Evolutionary conservation across 2,329 filamentous ascomycete genomes (phyloP), one percentile per base, ranked within the genome.

Genomic region (Paracoccidioides brasiliensis): DNA sequence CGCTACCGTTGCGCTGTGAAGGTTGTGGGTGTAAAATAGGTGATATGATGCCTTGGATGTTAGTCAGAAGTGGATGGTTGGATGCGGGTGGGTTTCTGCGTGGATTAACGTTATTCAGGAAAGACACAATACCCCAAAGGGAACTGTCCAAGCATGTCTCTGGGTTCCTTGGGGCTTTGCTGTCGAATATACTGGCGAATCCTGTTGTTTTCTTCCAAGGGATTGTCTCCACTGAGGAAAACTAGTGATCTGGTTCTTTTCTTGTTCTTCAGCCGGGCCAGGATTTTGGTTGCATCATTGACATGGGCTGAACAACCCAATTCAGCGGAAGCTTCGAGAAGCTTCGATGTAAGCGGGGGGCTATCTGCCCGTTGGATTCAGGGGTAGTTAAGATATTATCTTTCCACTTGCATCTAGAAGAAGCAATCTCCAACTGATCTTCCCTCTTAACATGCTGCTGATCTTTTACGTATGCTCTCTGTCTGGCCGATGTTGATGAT

Each of bases 271-370:
- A 12, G 37, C 43, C 3, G n/a, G 44, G 28, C 12, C 28, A 33
- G 28, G 10, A 37, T 14, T 30, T 30, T n/a, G 50, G 50, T 52
- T 52, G 50, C 50, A 52, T 52, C 50, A 52, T 52, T 52, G 50
- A 22, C 22, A 22, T 22, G 22, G 22, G 22, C 22, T 22, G 50
- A 10, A 10, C 7, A 52, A 52, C 28, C 42, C 37, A 33, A 42
- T 52, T 41, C 38, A 5, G 43, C 63, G 55, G 69, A 71, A 71
- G 58, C 55, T 71, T 71, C 69, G 58, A 62, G 69, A 71, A 71
- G 58, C 49, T 70, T 71, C 69, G 44, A 61, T 46, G 28, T 15
- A 14, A 50, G 22, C 42, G 10, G n/a, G 22, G 22, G 22, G 22
- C 22, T 22, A 22, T 22, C 22, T 22, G 22, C 1, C 2, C 22